These are phyloP conservation scores for Triticum dicoccoides DNA, from an alignment of 176 grass and related monocot species.

Conservation along the genomic window DNA sequence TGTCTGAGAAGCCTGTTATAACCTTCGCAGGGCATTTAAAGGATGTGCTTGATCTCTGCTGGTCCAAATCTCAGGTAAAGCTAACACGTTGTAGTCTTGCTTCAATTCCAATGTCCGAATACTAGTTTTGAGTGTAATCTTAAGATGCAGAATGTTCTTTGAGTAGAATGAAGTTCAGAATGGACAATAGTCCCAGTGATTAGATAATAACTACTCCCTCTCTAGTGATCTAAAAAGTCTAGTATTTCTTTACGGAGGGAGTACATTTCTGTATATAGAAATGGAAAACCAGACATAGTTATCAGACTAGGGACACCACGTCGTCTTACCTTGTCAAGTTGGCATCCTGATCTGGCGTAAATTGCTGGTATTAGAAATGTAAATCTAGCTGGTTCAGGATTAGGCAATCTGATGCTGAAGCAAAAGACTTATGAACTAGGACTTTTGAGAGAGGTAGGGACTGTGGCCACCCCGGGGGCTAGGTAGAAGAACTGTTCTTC, in stretches of 20 bases:
- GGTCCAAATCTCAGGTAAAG: conserved; percentile 95
- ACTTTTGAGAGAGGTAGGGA: not conserved
- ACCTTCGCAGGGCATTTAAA: conserved; percentile 79
- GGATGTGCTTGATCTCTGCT: conserved; percentile 96
- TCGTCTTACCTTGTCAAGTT: conserved; percentile 15
- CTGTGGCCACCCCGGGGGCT: not conserved
- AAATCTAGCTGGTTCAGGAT: conserved; percentile 9
- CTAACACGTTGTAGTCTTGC: not conserved
- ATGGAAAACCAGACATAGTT: not conserved
- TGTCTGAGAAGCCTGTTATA: conserved; percentile 85
- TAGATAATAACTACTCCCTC: not conserved
- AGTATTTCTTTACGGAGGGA: too few relatives aligned
- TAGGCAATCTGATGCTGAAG: conserved; percentile 1
- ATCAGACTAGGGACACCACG: not conserved
- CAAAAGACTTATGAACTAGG: not conserved
- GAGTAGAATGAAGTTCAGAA: not conserved
- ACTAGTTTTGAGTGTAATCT: conserved; percentile 1
- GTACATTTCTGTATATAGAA: not conserved
- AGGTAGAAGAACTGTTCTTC: not conserved
- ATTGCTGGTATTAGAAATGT: conserved; percentile 3
- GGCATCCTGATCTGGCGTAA: conserved; percentile 21
- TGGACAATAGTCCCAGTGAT: not conserved
- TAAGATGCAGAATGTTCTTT: not conserved
- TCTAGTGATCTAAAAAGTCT: too few relatives aligned
- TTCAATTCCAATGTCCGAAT: conserved; percentile 22